Base-by-base conservation (phyloP, 768 basidiomycete genomes). In the Crassisporium funariophilum region DNA sequence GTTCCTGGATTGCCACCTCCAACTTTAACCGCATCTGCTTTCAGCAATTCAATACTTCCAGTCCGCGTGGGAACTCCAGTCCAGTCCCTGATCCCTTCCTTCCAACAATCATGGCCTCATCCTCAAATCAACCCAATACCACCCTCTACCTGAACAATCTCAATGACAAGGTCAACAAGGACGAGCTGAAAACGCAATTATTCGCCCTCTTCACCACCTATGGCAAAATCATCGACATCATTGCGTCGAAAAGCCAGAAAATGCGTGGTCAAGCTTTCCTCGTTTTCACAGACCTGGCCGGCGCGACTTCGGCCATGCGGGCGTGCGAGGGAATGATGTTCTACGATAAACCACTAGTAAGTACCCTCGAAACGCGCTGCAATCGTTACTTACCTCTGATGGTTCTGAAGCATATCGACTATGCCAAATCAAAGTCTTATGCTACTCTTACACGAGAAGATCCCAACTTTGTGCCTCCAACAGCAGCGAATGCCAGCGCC, bases 251-350 rank as follows among this genome's bases (percentile, higher is more conserved):
- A 68, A 81, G 76, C 62, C 71, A 81, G 48, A 88, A 85, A 67
- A 91, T 90, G 85, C 81, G 86, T 54, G 95, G 94, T 16, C 94
- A 97, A 68, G 95, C 95, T 1, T 98, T 97, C 69, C 84, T 98
- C 61, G 93, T 95, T 58, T 98, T 97, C 70, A 79, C 82, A 41
- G 95, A 98, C 71, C 83, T 95, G 40, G 82, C 90, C 8, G 83
- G 85, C 44, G 91, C 93, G 47, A 98, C 95, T 4, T 82, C 91
- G 44, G 95, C 95, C 25, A 79, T 98, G 83, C 80, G 95, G 39
- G 91, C 88, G 36, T 88, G 94, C 62, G 88, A 92, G 60, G 95
- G 95, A 44, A 90, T 95, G 82, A 53, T 82, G 20, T 95, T 95
- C 68, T 97, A 95, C 62, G 88, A 92, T 61, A 94, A 92, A 61